Evolutionary conservation across 257 asterid genomes (phyloP).

Genomic region (Eucommia ulmoides): DNA sequence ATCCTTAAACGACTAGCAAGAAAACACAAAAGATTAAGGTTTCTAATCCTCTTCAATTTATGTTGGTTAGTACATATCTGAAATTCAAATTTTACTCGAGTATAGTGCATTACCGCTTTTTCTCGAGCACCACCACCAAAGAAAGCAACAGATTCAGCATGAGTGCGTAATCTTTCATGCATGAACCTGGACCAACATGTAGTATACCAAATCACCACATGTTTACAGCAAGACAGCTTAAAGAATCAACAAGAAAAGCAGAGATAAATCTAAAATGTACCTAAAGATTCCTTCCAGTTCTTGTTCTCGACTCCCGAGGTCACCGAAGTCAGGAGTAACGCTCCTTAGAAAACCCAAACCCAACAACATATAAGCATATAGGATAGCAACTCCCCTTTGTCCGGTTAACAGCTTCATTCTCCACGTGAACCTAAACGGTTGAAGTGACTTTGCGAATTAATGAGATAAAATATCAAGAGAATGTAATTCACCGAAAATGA

Average conservation of each 20-base stretch:
- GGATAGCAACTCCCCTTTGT: constrained; percentile 74
- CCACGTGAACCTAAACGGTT: constrained; percentile 89
- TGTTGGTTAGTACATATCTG: too few relatives aligned
- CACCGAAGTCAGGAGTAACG: constrained; percentile 95
- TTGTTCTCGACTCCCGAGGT: constrained; percentile 75
- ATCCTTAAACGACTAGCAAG: too few relatives aligned
- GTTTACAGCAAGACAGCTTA: constrained; percentile 8
- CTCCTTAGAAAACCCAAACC: constrained; percentile 91
- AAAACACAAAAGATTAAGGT: too few relatives aligned
- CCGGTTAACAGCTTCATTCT: constrained; percentile 98
- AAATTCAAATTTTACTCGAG: too few relatives aligned
- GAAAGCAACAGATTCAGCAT: constrained; percentile 99
- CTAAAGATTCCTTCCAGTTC: constrained; percentile 97
- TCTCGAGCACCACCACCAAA: constrained; percentile 99
- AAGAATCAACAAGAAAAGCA: constrained; percentile 4
- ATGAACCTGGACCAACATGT: constrained; percentile 95
- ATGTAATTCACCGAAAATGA: too few relatives aligned
- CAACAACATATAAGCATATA: constrained; percentile 92
- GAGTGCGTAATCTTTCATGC: constrained; percentile 98
- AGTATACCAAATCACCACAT: too few relatives aligned
- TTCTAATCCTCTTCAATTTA: too few relatives aligned
- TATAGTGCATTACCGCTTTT: constrained; percentile 96
- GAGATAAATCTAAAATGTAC: constrained; percentile 25
- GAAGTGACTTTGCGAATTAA: constrained; percentile 5
- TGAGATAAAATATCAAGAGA: too few relatives aligned